Percentiles rank a stretch among this genome's conserved stretches.
These are phyloP conservation scores for Tolypocladium amazonense DNA, from an alignment of 2,329 filamentous ascomycete genomes.

Conservation along the genomic window DNA sequence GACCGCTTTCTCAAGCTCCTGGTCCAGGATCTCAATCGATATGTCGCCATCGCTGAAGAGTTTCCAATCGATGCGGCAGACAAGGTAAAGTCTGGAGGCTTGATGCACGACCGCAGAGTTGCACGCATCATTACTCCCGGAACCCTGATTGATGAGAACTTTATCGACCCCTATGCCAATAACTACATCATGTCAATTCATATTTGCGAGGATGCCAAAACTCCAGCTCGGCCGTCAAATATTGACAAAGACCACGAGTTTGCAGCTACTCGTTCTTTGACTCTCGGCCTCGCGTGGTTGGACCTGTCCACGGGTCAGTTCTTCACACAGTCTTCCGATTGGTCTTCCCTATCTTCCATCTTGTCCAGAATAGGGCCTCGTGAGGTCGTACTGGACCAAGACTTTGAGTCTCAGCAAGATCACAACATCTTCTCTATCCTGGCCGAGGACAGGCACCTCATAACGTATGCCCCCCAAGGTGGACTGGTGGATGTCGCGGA, in stretches of 20 bases:
- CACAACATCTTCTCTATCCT: conserved; percentile 57
- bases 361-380: conserved; percentile 74
- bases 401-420: conserved; percentile 44
- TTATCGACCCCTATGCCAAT: conserved; percentile 88
- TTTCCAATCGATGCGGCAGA: conserved; percentile 64
- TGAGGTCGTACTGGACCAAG: conserved; percentile 71
- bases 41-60: conserved; percentile 92
- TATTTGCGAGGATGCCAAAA: conserved; percentile 18
- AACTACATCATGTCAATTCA: conserved; percentile 86
- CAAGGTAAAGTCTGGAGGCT: conserved; percentile 63
- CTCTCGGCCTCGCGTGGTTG: conserved; percentile 79
- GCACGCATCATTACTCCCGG: conserved; percentile 86
- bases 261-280: conserved; percentile 9
- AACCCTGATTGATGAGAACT: conserved; percentile 93
- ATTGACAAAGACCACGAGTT: background rate
- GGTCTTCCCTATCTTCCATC: conserved; percentile 65
- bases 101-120: conserved; percentile 77
- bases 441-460: conserved; percentile 62
- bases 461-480: conserved; percentile 56
- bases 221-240: background rate
- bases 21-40: conserved; percentile 80
- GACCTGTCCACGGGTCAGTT: conserved; percentile 94
- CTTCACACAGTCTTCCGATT: conserved; percentile 66
- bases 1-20: conserved; percentile 88
- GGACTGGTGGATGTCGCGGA: conserved; percentile 40